Evolutionary conservation across 257 asterid genomes (phyloP), one percentile per base, ranked within the genome.

Genomic region (Mentha longifolia): DNA sequence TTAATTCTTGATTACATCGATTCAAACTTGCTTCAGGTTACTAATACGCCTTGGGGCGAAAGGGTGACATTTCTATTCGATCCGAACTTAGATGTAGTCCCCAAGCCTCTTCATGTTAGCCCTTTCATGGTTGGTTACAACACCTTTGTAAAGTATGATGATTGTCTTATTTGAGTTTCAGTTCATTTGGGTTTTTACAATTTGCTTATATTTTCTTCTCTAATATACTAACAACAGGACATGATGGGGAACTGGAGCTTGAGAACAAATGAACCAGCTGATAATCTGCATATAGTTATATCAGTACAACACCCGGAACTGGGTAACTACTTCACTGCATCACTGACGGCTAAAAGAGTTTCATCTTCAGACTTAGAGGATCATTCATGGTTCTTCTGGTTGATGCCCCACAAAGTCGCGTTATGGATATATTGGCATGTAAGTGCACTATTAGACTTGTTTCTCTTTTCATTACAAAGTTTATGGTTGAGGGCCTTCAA

Each of bases 31-130:
- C 35, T 82, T 79, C 85, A 91, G 97, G 97, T 94, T 55, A 94
- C 99, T 30, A 91, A 94, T 73, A 89, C 97, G 12, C 99, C 99
- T 25, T 94, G 99, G 99, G 96, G 97, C 65, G 99, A 94, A 89
- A 81, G 96, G 65, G 97, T 85, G 52, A 77, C 80, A n/a, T 94
- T 94, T 79, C 45, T 91, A 57, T 94, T 94, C 80, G 77, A 89
- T 74, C 99, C 97, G 47, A 81, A 83, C 65, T 86, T 96, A 11
- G 97, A 91, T 81, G 66, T 81, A 68, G 97, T 91, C 63, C 97
- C 97, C 45, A 94, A 94, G 76, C 88, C 97, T 68, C 97, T 94
- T 74, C 99, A 94, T 73, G 99, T 94, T 85, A 94, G 97, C 81
- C 99, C 99, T 72, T 91, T 91, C 84, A 91, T 91, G 96, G 99